Conservation (phyloP, 2,329 filamentous ascomycete genomes). For the Talaromyces sp. region DNA sequence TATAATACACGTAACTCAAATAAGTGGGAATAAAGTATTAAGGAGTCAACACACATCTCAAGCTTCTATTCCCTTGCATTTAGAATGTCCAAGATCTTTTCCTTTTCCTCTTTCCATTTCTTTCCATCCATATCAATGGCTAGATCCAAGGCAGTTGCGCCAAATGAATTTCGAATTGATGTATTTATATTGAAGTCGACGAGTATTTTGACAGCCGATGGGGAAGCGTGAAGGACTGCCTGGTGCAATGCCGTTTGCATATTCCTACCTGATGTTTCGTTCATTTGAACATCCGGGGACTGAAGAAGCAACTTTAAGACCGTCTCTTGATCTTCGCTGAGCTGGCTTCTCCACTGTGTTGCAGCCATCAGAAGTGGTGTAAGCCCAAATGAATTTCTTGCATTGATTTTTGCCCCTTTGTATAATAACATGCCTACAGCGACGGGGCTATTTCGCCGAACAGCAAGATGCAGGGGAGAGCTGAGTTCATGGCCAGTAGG, state of each 20-base stretch:
- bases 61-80: neutral
- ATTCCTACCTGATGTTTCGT: too few relatives aligned
- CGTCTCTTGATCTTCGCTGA: neutral
- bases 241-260: too few relatives aligned
- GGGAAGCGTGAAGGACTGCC: too few relatives aligned
- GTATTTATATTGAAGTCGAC: too few relatives aligned
- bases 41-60: too few relatives aligned
- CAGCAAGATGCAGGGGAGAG: neutral
- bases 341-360: neutral
- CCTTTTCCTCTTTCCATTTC: constrained; percentile 20
- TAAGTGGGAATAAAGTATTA: too few relatives aligned
- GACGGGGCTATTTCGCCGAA: too few relatives aligned
- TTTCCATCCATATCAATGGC: neutral
- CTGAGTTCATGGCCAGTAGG: neutral
- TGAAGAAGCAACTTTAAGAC: neutral
- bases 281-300: neutral
- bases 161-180: too few relatives aligned
- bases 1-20: neutral
- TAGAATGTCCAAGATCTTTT: neutral
- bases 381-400: neutral
- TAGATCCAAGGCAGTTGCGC: neutral
- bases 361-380: neutral
- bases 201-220: too few relatives aligned
- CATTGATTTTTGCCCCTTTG: too few relatives aligned
- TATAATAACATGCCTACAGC: too few relatives aligned